Base-by-base conservation (phyloP, 768 basidiomycete genomes). In the Leucogyrophana mollusca region DNA sequence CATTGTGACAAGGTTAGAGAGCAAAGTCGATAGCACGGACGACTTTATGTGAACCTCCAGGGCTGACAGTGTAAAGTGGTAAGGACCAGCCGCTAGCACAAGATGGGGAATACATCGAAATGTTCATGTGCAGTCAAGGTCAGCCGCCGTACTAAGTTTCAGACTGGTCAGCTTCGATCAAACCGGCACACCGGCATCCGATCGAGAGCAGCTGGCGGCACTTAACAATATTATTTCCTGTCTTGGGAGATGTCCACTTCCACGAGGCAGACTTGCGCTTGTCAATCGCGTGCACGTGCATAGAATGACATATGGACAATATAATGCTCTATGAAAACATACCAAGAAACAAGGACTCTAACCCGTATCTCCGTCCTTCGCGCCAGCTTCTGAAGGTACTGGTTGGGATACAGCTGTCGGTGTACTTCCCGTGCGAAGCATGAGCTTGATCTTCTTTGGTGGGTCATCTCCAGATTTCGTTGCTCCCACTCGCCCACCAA, bases 351-450 rank as follows among this genome's bases (percentile, higher is more conserved):
- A 16, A 8, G 43, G 21, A 4, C 13, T 46, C 65, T 73, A 89
- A 51, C 87, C 87, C 34, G 78, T 85, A 61, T 89, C 87, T 44
- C 82, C 85, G 55, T 88, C 85, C 67, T 88, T 88, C 48, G 76
- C 73, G 58, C 79, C 74, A 50, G 74, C 65, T 75, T 82, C 77
- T 81, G 87, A 79, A 60, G 80, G 73, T 43, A 71, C 59, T 10
- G 72, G 66, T 4, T 66, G 62, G 9, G 70, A 52, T 20, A 69
- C 49, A 23, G 57, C 45, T 21, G 59, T 50, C 13, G 57, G 44
- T 17, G 41, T 41, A 41, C 52, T 53, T 46, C 62, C 51, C 43
- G 69, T 53, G 34, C 82, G 80, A 49, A 90, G 73, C 65, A 80
- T 85, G 49, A 91, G 71, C 67, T 87, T 89, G 58, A 91, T 77